Evolutionary conservation across 2,329 filamentous ascomycete species (phyloP).

Genomic region (Ascochyta fabae): DNA sequence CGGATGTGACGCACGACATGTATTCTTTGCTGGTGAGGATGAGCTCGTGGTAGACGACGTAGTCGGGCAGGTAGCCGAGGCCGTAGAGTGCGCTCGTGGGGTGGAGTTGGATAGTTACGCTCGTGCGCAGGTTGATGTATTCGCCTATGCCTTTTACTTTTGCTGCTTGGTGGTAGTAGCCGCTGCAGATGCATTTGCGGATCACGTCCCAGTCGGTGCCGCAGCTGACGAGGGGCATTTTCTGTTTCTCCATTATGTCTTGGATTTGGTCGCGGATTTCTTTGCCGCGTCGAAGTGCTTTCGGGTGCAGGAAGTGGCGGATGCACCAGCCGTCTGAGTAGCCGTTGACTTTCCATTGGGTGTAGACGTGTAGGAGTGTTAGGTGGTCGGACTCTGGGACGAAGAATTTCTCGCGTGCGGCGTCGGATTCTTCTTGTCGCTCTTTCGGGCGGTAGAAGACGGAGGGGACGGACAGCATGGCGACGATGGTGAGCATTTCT

Average conservation of each 20-base stretch:
- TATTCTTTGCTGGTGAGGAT: conserved; percentile 97
- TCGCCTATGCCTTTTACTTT: conserved; percentile 96
- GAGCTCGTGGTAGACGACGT: conserved; percentile 96
- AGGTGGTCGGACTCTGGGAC: conserved; percentile 97
- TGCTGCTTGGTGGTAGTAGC: conserved; percentile 97
- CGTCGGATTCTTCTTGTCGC: conserved; percentile 93
- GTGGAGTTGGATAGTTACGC: conserved; percentile 91
- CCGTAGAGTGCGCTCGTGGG: conserved; percentile 94
- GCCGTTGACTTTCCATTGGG: conserved; percentile 91
- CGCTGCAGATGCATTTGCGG: conserved; percentile 94
- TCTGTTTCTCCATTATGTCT: conserved; percentile 93
- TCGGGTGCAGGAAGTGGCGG: conserved; percentile 93
- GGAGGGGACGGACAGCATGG: conserved; percentile 94
- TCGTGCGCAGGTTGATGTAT: conserved; percentile 95
- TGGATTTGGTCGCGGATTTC: conserved; percentile 93
- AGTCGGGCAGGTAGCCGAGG: conserved; percentile 90
- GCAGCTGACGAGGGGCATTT: conserved; percentile 85
- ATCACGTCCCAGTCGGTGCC: conserved; percentile 98
- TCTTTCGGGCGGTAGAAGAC: conserved; percentile 98
- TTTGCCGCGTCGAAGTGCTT: conserved; percentile 86
- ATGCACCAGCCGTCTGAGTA: conserved; percentile 91
- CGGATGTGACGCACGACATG: conserved; percentile 94
- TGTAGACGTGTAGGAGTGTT: conserved; percentile 93
- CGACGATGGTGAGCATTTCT: conserved; percentile 97
- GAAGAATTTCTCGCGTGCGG: conserved; percentile 96